phyloP scores from a whole-genome alignment of 2,329 filamentous ascomycete genomes.

The Cladophialophora chaetospira region DNA sequence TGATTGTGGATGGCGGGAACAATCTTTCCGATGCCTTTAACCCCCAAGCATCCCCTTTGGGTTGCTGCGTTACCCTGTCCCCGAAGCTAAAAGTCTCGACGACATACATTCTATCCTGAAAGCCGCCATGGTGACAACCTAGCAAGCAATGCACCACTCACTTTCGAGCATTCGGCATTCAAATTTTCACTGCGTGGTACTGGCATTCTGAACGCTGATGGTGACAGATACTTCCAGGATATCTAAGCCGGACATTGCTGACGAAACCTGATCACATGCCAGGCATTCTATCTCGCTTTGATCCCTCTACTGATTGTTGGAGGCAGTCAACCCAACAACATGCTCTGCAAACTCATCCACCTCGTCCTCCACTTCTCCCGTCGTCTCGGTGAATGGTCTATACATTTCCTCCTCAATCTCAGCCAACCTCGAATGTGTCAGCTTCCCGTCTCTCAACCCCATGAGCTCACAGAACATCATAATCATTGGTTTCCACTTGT shows the following conservation, averaged over 20 bases:
- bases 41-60: not conserved
- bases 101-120: not conserved
- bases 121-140: not conserved
- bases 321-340: slow-evolving; percentile 11
- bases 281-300: not conserved
- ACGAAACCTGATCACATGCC: not conserved
- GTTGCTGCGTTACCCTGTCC: not conserved
- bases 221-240: not conserved
- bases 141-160: not conserved
- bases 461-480: slow-evolving; percentile 51
- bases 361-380: slow-evolving; percentile 7
- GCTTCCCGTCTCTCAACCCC: slow-evolving; percentile 36
- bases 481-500: slow-evolving; percentile 49
- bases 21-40: not conserved
- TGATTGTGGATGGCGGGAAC: not conserved
- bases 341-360: slow-evolving; percentile 6
- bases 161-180: not conserved
- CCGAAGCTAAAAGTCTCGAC: not conserved
- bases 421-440: slow-evolving; percentile 20
- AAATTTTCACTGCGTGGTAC: not conserved
- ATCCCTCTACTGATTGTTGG: not conserved
- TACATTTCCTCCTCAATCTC: slow-evolving; percentile 27
- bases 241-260: not conserved
- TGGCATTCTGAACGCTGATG: too few relatives aligned
- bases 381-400: slow-evolving; percentile 7